Percentiles rank a stretch among this genome's conserved stretches.
These are phyloP conservation scores for Aristolochia fimbriata DNA, from an alignment of 164 flowering plant species.

Conservation along the genomic window DNA sequence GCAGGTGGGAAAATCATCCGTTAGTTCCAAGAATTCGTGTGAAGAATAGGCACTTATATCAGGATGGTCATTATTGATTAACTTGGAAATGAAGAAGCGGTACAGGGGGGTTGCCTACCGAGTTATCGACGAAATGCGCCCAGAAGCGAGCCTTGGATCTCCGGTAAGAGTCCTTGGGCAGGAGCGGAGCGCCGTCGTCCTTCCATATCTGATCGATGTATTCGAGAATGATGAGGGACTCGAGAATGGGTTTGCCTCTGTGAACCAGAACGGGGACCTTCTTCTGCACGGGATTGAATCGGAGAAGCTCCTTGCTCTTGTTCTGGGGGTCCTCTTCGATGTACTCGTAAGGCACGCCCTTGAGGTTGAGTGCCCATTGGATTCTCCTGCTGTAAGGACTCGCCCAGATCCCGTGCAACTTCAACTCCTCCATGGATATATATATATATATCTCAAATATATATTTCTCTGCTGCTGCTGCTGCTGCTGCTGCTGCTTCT, in stretches of 20 bases:
- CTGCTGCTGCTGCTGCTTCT: too few relatives aligned
- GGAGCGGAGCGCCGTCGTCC: constrained; percentile 8
- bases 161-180: constrained; percentile 13
- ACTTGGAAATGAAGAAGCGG: background rate
- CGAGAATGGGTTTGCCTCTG: constrained; percentile 15
- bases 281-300: constrained; percentile 6
- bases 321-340: constrained; percentile 17
- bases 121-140: background rate
- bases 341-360: constrained; percentile 19
- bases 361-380: constrained; percentile 21
- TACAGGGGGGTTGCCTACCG: background rate
- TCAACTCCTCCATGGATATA: background rate
- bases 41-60: too few relatives aligned
- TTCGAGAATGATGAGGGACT: constrained; percentile 23
- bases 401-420: constrained; percentile 11
- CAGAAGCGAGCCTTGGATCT: constrained; percentile 22
- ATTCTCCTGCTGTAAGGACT: constrained; percentile 10
- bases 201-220: constrained; percentile 26
- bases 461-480: too few relatives aligned
- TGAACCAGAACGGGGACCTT: constrained; percentile 12
- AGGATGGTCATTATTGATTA: too few relatives aligned
- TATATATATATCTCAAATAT: too few relatives aligned
- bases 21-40: background rate
- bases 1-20: too few relatives aligned
- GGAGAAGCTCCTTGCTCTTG: constrained; percentile 18